These are phyloP conservation scores for Xylaria sp. DNA, from an alignment of 2,329 filamentous ascomycete genomes.

Conservation along the genomic window DNA sequence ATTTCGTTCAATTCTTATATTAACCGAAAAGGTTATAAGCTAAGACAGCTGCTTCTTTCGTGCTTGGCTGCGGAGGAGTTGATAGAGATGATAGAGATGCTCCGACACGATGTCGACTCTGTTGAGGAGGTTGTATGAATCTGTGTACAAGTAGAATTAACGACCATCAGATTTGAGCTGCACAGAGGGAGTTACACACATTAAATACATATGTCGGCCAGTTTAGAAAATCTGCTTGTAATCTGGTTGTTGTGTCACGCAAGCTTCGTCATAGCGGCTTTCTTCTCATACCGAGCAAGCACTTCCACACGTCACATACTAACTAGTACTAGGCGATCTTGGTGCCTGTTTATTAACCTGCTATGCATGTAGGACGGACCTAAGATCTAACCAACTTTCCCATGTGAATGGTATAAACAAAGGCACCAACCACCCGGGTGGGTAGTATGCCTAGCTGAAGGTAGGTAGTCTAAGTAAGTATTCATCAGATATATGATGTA, in stretches of 20 bases:
- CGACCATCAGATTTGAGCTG: not conserved
- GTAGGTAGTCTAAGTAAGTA: not conserved
- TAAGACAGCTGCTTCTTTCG: constrained; percentile 6
- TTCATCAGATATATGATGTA: constrained; percentile 10
- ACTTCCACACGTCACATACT: constrained; percentile 3
- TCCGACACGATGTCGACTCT: not conserved
- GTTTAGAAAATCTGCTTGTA: not conserved
- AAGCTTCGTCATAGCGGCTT: constrained; percentile 27
- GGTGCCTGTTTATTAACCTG: not conserved
- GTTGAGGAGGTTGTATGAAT: not conserved
- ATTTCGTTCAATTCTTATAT: constrained; percentile 4
- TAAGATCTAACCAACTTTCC: not conserved
- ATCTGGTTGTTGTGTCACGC: constrained; percentile 15
- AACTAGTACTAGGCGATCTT: not conserved
- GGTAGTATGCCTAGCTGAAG: not conserved
- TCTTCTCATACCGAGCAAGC: constrained; percentile 1
- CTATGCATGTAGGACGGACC: not conserved
- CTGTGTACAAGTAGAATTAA: not conserved
- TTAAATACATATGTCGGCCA: not conserved
- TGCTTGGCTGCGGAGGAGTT: not conserved
- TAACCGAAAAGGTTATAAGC: not conserved
- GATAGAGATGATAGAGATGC: not conserved
- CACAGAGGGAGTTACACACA: constrained; percentile 9
- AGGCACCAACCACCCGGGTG: not conserved
- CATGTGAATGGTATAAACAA: not conserved